Conservation (phyloP, 1,284 basidiomycete species). For the Porogramme epimiltina region DNA sequence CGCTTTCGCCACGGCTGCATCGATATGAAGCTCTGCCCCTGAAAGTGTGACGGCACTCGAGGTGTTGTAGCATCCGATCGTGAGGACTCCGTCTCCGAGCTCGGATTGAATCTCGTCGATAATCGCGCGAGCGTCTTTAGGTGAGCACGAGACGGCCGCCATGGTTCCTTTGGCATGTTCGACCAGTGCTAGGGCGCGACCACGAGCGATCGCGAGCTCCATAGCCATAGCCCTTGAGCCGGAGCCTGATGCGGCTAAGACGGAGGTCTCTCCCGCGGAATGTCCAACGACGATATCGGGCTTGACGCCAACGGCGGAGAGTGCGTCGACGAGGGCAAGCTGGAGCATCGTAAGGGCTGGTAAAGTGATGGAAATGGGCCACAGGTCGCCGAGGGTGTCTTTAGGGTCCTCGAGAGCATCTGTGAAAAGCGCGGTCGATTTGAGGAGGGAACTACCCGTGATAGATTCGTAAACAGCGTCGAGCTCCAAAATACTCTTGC, state of each 20-base stretch:
- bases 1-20: constrained; percentile 31
- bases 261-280: constrained; percentile 44
- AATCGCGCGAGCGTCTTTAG: constrained; percentile 25
- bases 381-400: constrained; percentile 30
- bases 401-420: not conserved
- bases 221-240: constrained; percentile 40
- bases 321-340: constrained; percentile 44
- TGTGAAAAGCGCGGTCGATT: constrained; percentile 34
- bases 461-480: constrained; percentile 32
- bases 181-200: constrained; percentile 34
- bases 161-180: constrained; percentile 40
- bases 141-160: constrained; percentile 42
- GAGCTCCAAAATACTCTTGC: constrained; percentile 35
- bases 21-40: constrained; percentile 31
- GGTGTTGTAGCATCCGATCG: constrained; percentile 42
- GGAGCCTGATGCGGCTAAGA: constrained; percentile 45
- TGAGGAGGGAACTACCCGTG: constrained; percentile 37
- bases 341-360: constrained; percentile 44
- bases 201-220: constrained; percentile 41
- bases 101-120: constrained; percentile 21
- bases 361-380: constrained; percentile 36
- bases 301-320: constrained; percentile 34
- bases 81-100: constrained; percentile 23
- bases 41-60: constrained; percentile 36
- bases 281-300: constrained; percentile 43